These are phyloP conservation scores for Cardamine occulta DNA, from an alignment of 345 rosid genomes.

Conservation along the genomic window DNA sequence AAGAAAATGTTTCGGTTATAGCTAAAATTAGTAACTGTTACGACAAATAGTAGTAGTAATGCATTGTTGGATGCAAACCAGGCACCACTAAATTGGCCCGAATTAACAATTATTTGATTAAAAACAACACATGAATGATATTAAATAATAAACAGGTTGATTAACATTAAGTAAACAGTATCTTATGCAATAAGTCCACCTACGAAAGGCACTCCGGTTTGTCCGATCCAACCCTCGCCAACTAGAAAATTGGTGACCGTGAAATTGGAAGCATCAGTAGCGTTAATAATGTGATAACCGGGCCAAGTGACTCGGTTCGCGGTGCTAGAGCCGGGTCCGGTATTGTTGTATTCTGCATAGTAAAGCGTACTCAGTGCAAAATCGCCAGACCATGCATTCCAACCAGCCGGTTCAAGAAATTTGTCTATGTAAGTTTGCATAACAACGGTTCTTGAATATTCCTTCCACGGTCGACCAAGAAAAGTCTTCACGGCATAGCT, in stretches of 20 bases:
- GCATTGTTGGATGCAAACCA: constrained; percentile 1
- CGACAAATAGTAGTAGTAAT: too few species aligned
- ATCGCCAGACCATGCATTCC: constrained; percentile 69
- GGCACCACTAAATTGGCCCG: constrained; percentile 26
- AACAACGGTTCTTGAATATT: constrained; percentile 75
- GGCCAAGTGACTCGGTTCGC: constrained; percentile 71
- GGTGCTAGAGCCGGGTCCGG: constrained; percentile 73
- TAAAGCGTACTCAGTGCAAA: constrained; percentile 73
- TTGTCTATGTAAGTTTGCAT: constrained; percentile 60
- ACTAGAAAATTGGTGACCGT: constrained; percentile 62
- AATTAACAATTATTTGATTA: constrained; percentile 22
- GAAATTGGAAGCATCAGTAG: constrained; percentile 71
- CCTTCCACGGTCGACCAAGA: constrained; percentile 92
- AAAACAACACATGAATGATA: constrained; percentile 32
- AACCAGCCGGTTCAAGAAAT: constrained; percentile 69
- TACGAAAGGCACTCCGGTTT: constrained; percentile 64
- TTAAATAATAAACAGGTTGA: not conserved
- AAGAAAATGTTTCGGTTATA: too few species aligned
- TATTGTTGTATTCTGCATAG: constrained; percentile 74
- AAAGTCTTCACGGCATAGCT: constrained; percentile 54
- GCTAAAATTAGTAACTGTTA: too few species aligned
- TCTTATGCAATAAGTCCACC: constrained; percentile 42
- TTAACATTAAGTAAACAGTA: constrained; percentile 8
- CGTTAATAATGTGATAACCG: constrained; percentile 63
- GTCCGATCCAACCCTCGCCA: constrained; percentile 71